A percentile compares a stretch with the other conserved stretches of the same genome.
Evolutionary conservation across 192 early-diverging fungal species (phyloP).

Genomic region (Pilobolus umbonatus): DNA sequence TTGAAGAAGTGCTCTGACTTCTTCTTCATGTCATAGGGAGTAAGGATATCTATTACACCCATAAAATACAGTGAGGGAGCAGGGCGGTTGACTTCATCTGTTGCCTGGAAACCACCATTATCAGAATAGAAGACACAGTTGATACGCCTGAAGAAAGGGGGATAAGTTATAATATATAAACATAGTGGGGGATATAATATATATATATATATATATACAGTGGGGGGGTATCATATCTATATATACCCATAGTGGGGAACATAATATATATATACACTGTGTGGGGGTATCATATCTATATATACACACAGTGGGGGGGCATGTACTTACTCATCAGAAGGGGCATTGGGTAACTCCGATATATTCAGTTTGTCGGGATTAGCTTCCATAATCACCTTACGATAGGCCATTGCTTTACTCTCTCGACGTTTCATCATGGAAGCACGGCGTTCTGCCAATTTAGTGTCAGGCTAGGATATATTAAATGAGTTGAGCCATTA

Average conservation of each 20-base stretch:
- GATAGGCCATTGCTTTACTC: slow-evolving; percentile 45
- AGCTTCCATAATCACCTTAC: slow-evolving; percentile 46
- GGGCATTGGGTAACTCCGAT: slow-evolving; percentile 51
- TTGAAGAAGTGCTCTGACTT: slow-evolving; percentile 88
- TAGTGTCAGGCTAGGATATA: slow-evolving; percentile 22
- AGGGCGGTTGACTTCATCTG: slow-evolving; percentile 66
- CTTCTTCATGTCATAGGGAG: slow-evolving; percentile 85
- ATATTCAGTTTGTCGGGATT: slow-evolving; percentile 59
- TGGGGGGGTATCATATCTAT: neutral
- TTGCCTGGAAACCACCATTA: slow-evolving; percentile 81
- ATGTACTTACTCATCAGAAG: slow-evolving; percentile 32
- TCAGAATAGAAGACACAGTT: slow-evolving; percentile 86
- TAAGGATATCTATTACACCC: slow-evolving; percentile 97
- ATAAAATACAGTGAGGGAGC: slow-evolving; percentile 82
- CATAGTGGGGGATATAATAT: too few species aligned
- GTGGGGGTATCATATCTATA: neutral
- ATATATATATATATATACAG: neutral
- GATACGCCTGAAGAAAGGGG: slow-evolving; percentile 44
- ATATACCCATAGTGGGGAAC: neutral
- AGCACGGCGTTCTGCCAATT: slow-evolving; percentile 39
- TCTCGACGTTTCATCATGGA: slow-evolving; percentile 42
- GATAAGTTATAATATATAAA: neutral
- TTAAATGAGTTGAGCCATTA: neutral
- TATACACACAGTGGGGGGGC: neutral
- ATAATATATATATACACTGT: too few species aligned